Percentiles rank a stretch among this genome's conserved stretches.
Conservation (phyloP, 176 grass and related monocot species). For the Typha latifolia region DNA sequence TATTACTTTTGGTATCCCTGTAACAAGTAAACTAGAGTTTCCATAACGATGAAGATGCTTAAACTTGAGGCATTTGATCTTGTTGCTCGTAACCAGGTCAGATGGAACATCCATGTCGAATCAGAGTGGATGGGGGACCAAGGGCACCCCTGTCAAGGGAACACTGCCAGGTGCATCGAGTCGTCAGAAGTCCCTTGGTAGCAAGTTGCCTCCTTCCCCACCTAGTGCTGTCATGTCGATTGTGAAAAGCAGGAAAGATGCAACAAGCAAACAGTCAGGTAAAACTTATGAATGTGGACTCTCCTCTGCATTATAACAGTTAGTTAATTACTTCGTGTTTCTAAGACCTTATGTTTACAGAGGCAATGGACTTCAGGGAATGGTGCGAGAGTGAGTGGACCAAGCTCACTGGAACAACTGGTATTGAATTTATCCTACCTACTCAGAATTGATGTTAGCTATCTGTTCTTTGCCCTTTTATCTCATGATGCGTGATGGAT, state of each 20-base stretch:
- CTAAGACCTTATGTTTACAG: conserved; percentile 39
- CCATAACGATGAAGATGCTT: background rate
- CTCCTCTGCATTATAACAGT: conserved; percentile 13
- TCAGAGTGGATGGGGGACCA: conserved; percentile 34
- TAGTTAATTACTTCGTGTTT: conserved; percentile 15
- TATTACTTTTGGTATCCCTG: no score
- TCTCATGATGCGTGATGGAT: background rate
- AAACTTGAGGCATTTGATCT: conserved; percentile 11
- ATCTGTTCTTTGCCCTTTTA: background rate
- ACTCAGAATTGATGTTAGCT: conserved; percentile 3
- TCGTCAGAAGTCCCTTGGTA: conserved; percentile 48
- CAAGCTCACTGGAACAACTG: conserved; percentile 74
- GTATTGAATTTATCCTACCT: conserved; percentile 34
- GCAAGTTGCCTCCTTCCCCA: conserved; percentile 26
- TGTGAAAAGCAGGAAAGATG: conserved; percentile 47
- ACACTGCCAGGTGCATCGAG: conserved; percentile 31
- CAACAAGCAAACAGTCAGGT: conserved; percentile 69
- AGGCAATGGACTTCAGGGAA: conserved; percentile 84
- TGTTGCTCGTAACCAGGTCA: conserved; percentile 35
- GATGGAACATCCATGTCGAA: conserved; percentile 54
- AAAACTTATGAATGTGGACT: background rate
- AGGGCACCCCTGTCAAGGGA: conserved; percentile 32
- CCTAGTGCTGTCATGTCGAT: conserved; percentile 1
- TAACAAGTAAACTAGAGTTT: background rate
- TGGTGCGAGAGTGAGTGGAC: conserved; percentile 82